Conservation (phyloP, 768 basidiomycete genomes). For the Suillus discolor region DNA sequence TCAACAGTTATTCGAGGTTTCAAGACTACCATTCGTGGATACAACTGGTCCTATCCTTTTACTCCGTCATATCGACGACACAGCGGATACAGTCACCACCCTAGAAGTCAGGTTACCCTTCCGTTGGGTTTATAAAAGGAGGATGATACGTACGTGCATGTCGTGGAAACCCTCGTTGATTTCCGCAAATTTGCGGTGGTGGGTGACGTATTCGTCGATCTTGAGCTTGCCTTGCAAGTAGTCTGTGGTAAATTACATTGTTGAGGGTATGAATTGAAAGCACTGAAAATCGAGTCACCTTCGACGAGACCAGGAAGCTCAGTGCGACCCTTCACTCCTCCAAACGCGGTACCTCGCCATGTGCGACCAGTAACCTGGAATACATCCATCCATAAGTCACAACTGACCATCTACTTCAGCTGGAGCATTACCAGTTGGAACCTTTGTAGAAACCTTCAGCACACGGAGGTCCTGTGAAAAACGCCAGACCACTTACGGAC, state of each 20-base stretch:
- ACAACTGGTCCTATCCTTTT: conserved; percentile 8
- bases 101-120: conserved; percentile 38
- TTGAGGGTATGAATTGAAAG: not conserved
- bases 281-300: conserved; percentile 46
- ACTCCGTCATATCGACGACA: conserved; percentile 81
- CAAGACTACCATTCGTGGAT: not conserved
- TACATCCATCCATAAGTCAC: conserved; percentile 1
- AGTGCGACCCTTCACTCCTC: conserved; percentile 96
- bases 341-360: conserved; percentile 96
- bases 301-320: conserved; percentile 94
- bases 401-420: not conserved
- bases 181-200: conserved; percentile 69
- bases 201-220: conserved; percentile 97
- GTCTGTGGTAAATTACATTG: conserved; percentile 44
- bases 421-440: conserved; percentile 48
- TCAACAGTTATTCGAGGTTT: conserved; percentile 1
- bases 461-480: conserved; percentile 18
- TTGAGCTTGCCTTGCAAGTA: conserved; percentile 82
- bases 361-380: conserved; percentile 82
- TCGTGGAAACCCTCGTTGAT: conserved; percentile 91
- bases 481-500: conserved; percentile 58
- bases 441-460: conserved; percentile 26
- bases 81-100: conserved; percentile 91
- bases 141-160: conserved; percentile 81
- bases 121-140: not conserved